These are phyloP conservation scores for Coniosporium tulheliwenetii DNA, from an alignment of 2,329 filamentous ascomycete species.

Conservation along the genomic window DNA sequence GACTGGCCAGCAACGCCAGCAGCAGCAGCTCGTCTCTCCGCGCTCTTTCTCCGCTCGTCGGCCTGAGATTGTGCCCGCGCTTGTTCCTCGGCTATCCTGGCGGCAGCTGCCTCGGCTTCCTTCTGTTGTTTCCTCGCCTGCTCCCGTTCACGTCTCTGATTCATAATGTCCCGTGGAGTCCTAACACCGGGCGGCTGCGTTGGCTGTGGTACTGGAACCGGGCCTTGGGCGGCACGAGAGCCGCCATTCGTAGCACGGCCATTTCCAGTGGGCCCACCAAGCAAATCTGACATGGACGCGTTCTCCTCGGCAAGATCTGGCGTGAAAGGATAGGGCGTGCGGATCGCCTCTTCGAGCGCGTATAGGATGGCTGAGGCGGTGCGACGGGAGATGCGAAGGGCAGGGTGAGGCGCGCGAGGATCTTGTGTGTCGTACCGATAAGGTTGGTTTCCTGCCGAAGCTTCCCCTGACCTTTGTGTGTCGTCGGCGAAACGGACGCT, in stretches of 20 bases:
- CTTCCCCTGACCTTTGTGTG: constrained; percentile 1
- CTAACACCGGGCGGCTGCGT: constrained; percentile 45
- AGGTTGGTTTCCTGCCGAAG: neutral
- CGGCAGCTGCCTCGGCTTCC: constrained; percentile 50
- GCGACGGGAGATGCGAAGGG: constrained; percentile 59
- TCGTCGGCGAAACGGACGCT: constrained; percentile 18
- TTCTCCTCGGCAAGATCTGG: constrained; percentile 74
- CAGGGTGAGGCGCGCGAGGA: constrained; percentile 30
- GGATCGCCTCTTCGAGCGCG: constrained; percentile 78
- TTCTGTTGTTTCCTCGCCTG: constrained; percentile 33
- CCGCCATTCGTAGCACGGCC: constrained; percentile 39
- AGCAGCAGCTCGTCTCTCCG: constrained; percentile 45
- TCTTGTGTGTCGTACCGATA: neutral
- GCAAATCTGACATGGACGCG: constrained; percentile 81
- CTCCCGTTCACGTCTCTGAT: constrained; percentile 64
- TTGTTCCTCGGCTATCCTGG: constrained; percentile 23
- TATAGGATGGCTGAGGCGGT: constrained; percentile 86
- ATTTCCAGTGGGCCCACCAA: constrained; percentile 39
- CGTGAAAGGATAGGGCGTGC: constrained; percentile 69
- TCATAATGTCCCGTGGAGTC: constrained; percentile 84
- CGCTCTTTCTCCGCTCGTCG: constrained; percentile 33
- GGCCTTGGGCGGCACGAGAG: constrained; percentile 33
- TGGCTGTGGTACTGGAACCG: constrained; percentile 33
- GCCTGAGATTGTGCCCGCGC: constrained; percentile 38
- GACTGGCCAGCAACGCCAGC: constrained; percentile 31